phyloP scores from a whole-genome alignment of 805 yeast genomes.

The Yamadazyma tumulicola region DNA sequence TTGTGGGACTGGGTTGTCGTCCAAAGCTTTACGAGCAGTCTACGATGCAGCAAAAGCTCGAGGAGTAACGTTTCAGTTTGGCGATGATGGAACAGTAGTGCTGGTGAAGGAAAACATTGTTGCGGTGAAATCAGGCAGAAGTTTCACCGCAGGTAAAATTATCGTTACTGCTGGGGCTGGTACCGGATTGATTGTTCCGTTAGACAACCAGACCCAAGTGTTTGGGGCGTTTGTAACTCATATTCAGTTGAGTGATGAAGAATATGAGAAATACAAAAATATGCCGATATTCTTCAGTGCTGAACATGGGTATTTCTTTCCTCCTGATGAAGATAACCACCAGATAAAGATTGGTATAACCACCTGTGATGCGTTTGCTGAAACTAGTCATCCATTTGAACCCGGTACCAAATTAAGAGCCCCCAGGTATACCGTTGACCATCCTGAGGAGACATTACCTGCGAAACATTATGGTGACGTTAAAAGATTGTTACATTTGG shows the following conservation, averaged over 20 bases:
- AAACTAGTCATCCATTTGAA: constrained; percentile 13
- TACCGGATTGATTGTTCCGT: constrained; percentile 29
- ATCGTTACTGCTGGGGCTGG: constrained; percentile 38
- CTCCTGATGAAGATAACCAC: constrained; percentile 35
- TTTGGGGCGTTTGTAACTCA: constrained; percentile 36
- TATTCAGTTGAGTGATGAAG: constrained; percentile 29
- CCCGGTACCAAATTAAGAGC: constrained; percentile 11
- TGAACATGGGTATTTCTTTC: constrained; percentile 44
- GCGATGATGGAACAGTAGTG: constrained; percentile 12
- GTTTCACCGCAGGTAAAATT: constrained; percentile 26
- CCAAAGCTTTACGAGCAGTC: constrained; percentile 12
- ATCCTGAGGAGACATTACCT: constrained; percentile 13
- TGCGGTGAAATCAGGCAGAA: constrained; percentile 17
- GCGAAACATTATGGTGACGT: constrained; percentile 11
- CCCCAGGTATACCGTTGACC: constrained; percentile 11
- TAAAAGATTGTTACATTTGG: constrained; percentile 8
- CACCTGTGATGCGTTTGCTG: constrained; percentile 15
- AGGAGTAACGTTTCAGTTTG: constrained; percentile 13
- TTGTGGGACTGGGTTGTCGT: constrained; percentile 15
- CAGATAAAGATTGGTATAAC: constrained; percentile 28
- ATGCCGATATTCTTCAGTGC: constrained; percentile 44
- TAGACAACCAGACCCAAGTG: constrained; percentile 28
- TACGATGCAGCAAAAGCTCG: constrained; percentile 5
- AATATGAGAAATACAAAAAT: constrained; percentile 30
- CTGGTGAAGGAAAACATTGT: constrained; percentile 6